These are phyloP conservation scores for Hypoxylon fuscum DNA, from an alignment of 495 filamentous ascomycete species.

Conservation along the genomic window DNA sequence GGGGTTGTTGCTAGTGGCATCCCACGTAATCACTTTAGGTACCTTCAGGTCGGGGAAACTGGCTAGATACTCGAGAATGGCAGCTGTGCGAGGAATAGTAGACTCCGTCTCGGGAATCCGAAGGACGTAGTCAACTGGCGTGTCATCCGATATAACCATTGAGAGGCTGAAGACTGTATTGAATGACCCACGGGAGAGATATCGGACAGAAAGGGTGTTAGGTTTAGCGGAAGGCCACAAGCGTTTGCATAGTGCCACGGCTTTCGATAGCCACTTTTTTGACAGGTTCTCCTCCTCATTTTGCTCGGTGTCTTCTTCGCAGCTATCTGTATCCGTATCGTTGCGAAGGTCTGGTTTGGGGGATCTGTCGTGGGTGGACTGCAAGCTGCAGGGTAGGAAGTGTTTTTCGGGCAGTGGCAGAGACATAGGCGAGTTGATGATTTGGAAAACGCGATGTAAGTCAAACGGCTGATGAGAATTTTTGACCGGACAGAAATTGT, in stretches of 20 bases:
- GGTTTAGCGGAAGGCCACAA: slow-evolving; percentile 9
- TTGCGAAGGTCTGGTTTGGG: no score
- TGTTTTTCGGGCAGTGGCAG: no score
- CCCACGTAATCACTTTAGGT: slow-evolving; percentile 15
- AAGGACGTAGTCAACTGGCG: slow-evolving; percentile 8
- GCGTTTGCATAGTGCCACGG: slow-evolving; percentile 5
- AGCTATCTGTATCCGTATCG: no score
- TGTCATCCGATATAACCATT: background rate
- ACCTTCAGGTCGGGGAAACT: slow-evolving; percentile 14
- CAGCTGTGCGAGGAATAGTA: background rate
- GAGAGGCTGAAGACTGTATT: slow-evolving; percentile 16
- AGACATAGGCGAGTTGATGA: no score
- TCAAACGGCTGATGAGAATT: no score
- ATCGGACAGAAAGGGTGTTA: slow-evolving; percentile 5
- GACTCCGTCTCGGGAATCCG: slow-evolving; percentile 2
- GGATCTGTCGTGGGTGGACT: no score
- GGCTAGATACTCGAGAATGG: slow-evolving; percentile 8
- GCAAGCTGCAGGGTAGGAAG: no score
- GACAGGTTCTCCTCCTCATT: background rate
- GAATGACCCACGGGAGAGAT: slow-evolving; percentile 1
- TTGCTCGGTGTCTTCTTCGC: background rate
- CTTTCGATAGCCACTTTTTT: slow-evolving; percentile 8
- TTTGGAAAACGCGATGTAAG: no score
- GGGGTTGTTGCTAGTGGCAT: slow-evolving; percentile 11
- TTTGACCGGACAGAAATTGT: no score